Evolutionary conservation across 2,329 filamentous ascomycete genomes (phyloP).

Genomic region (Ceratocystiopsis sp.): DNA sequence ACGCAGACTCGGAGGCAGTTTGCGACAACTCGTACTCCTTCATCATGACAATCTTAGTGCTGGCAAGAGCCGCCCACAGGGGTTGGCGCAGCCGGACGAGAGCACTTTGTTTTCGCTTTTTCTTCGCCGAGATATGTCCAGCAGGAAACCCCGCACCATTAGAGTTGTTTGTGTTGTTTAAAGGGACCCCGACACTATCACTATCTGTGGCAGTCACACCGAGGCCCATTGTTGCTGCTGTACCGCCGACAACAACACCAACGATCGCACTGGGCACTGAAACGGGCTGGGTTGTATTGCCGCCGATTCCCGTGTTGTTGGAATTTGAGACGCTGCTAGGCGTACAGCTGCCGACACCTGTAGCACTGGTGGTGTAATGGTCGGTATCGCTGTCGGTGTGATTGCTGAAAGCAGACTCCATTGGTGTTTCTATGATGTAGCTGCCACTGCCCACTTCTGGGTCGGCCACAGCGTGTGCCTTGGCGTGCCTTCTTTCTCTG

Average conservation of each 20-base stretch:
- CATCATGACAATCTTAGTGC: constrained; percentile 90
- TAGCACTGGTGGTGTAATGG: too few species aligned
- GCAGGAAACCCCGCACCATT: too few species aligned
- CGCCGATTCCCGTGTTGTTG: too few species aligned
- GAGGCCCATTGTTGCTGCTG: too few species aligned
- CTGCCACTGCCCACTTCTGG: constrained; percentile 42
- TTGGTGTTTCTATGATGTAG: constrained; percentile 19
- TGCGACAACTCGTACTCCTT: constrained; percentile 79
- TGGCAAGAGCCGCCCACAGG: constrained; percentile 84
- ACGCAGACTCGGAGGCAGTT: constrained; percentile 53
- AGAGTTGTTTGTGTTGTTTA: too few species aligned
- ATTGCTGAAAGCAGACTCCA: constrained; percentile 25
- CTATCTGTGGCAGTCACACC: too few species aligned
- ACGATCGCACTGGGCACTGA: too few species aligned
- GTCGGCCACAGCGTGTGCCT: constrained; percentile 24
- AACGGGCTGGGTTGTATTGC: too few species aligned
- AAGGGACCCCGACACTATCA: too few species aligned
- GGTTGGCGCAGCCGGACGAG: constrained; percentile 83
- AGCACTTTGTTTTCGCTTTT: constrained; percentile 78
- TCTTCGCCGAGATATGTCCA: constrained; percentile 46
- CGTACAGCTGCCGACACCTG: constrained; percentile 25
- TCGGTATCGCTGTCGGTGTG: too few species aligned
- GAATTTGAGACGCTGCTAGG: too few species aligned
- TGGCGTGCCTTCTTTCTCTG: constrained; percentile 36
- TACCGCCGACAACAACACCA: not conserved